Evolutionary conservation across 2,329 filamentous ascomycete genomes (phyloP).

Genomic region (Apiospora rasikravindrae): DNA sequence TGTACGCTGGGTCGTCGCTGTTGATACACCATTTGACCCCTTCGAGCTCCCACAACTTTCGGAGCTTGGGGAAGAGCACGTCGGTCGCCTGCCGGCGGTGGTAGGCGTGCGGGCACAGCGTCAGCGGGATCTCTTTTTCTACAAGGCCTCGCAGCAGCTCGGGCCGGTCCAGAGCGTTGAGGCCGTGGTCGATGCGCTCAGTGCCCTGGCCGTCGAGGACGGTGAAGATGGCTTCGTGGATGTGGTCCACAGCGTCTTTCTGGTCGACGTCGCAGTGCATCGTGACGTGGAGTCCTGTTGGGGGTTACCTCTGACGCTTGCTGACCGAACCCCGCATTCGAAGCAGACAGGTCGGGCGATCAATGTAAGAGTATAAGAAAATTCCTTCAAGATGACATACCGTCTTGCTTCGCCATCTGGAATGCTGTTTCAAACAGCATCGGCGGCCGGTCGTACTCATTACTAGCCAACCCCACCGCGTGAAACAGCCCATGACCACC

Average conservation of each 20-base stretch:
- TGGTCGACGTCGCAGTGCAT: slow-evolving; percentile 58
- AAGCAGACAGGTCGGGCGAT: neutral
- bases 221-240: slow-evolving; percentile 42
- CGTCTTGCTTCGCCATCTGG: slow-evolving; percentile 42
- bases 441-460: slow-evolving; percentile 51
- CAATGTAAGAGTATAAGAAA: too few relatives aligned
- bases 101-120: slow-evolving; percentile 48
- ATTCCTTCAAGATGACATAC: slow-evolving; percentile 24
- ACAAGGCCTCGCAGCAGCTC: slow-evolving; percentile 41
- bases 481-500: slow-evolving; percentile 46
- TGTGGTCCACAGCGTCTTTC: slow-evolving; percentile 51
- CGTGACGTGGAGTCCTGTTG: slow-evolving; percentile 44
- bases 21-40: slow-evolving; percentile 63
- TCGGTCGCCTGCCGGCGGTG: slow-evolving; percentile 48
- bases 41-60: slow-evolving; percentile 44
- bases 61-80: slow-evolving; percentile 50
- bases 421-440: slow-evolving; percentile 49
- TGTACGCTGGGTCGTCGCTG: slow-evolving; percentile 75
- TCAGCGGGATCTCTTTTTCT: slow-evolving; percentile 42
- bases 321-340: neutral
- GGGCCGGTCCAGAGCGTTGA: slow-evolving; percentile 43
- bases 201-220: slow-evolving; percentile 39
- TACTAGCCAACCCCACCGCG: slow-evolving; percentile 53
- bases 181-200: slow-evolving; percentile 49
- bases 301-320: neutral